Evolutionary conservation across 2,329 filamentous ascomycete genomes (phyloP).

Genomic region (Beauveria sp.): DNA sequence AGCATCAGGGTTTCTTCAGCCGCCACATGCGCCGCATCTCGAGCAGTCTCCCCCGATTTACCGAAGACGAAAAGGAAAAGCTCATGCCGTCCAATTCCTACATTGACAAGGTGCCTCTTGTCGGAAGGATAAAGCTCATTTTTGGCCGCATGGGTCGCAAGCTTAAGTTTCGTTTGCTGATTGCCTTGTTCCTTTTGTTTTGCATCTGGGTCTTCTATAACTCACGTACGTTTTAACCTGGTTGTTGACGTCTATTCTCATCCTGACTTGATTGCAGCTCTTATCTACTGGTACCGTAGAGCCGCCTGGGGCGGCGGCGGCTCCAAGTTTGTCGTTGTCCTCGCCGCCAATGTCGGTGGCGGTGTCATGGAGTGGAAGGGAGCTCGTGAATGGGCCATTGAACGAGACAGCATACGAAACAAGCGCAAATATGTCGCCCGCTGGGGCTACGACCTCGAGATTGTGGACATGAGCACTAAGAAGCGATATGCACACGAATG

Average conservation of each 20-base stretch:
- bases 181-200: slow-evolving; percentile 53
- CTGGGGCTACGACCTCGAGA: slow-evolving; percentile 94
- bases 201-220: slow-evolving; percentile 61
- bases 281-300: slow-evolving; percentile 60
- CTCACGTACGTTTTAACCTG: slow-evolving; percentile 53
- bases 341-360: slow-evolving; percentile 88
- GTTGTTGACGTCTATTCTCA: neutral
- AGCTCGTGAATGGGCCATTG: slow-evolving; percentile 93
- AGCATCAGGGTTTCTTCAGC: slow-evolving; percentile 80
- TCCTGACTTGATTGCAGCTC: slow-evolving; percentile 33
- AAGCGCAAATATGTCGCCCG: slow-evolving; percentile 79
- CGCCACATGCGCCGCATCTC: slow-evolving; percentile 77
- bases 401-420: slow-evolving; percentile 91
- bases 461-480: slow-evolving; percentile 98
- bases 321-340: slow-evolving; percentile 84
- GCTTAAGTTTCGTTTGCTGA: slow-evolving; percentile 54
- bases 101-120: slow-evolving; percentile 35
- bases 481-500: slow-evolving; percentile 98
- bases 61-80: slow-evolving; percentile 69
- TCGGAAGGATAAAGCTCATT: slow-evolving; percentile 39
- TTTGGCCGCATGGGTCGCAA: slow-evolving; percentile 53
- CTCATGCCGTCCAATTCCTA: slow-evolving; percentile 51
- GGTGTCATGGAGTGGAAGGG: slow-evolving; percentile 99
- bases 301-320: slow-evolving; percentile 70
- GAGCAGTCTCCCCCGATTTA: slow-evolving; percentile 68